A percentile compares a stretch with the other conserved stretches of the same genome.
phyloP scores from a whole-genome alignment of 1,284 basidiomycete genomes.

The Malassezia arunalokei region DNA sequence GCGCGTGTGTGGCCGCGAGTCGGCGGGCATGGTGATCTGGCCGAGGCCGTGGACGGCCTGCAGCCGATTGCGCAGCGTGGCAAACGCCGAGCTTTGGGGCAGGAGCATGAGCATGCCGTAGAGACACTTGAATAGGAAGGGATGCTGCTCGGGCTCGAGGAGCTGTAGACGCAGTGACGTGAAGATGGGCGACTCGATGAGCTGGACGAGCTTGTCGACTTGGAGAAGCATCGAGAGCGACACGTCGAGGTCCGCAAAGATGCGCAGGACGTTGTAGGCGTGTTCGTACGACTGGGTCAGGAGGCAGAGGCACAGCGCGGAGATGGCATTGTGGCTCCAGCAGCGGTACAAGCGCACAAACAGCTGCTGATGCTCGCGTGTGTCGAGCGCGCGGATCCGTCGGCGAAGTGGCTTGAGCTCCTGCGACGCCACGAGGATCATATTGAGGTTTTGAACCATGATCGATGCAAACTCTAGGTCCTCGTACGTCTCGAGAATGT shows the following conservation, averaged over 20 bases:
- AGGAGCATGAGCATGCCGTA: constrained; percentile 95
- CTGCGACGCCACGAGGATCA: constrained; percentile 90
- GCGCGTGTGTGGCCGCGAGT: neutral
- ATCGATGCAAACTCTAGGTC: constrained; percentile 93
- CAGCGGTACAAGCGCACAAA: constrained; percentile 87
- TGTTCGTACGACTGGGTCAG: constrained; percentile 97
- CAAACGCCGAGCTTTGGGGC: constrained; percentile 91
- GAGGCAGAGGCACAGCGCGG: constrained; percentile 87
- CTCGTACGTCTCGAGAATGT: constrained; percentile 96
- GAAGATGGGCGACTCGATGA: constrained; percentile 96
- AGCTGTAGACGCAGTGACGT: constrained; percentile 94
- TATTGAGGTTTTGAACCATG: constrained; percentile 92
- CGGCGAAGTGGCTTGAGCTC: constrained; percentile 87
- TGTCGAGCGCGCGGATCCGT: constrained; percentile 81
- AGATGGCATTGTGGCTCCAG: constrained; percentile 97
- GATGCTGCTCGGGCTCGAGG: constrained; percentile 89
- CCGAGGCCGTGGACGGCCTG: constrained; percentile 90
- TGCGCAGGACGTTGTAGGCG: constrained; percentile 87
- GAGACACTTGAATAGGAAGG: constrained; percentile 90
- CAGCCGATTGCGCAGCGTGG: constrained; percentile 81
- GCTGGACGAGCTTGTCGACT: constrained; percentile 92
- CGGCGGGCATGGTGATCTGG: constrained; percentile 66
- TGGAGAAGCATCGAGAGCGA: constrained; percentile 89
- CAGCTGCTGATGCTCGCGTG: constrained; percentile 71
- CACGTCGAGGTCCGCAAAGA: constrained; percentile 86